Evolutionary conservation across 805 yeast species (phyloP).

Genomic region (Allodekkera sacchari): DNA sequence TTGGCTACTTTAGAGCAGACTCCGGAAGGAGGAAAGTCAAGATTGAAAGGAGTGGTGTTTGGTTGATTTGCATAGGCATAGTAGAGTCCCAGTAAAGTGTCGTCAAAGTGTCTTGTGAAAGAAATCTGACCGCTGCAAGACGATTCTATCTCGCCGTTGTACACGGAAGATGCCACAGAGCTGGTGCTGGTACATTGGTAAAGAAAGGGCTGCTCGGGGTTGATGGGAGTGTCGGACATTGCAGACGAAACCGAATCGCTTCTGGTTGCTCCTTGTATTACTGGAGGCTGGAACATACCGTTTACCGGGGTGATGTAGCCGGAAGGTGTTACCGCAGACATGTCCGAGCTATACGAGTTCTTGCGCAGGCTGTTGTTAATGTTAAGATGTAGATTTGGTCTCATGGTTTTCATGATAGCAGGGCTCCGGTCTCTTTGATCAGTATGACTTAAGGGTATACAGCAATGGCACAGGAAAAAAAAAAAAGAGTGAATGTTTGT

Average conservation of each 20-base stretch:
- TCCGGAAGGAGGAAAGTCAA: constrained; percentile 59
- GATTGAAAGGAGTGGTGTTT: constrained; percentile 59
- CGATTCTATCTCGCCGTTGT: no score
- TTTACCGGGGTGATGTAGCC: constrained; percentile 2
- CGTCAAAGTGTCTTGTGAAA: constrained; percentile 35
- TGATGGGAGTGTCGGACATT: constrained; percentile 4
- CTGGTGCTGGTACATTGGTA: constrained; percentile 16
- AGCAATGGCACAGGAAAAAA: no score
- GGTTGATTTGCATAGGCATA: constrained; percentile 46
- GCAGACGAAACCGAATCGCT: constrained; percentile 14
- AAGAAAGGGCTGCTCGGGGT: constrained; percentile 3
- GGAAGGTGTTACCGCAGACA: constrained; percentile 1
- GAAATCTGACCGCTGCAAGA: no score
- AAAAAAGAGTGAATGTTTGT: no score
- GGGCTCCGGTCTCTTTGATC: no score
- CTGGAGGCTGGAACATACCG: constrained; percentile 1
- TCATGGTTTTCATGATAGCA: constrained; percentile 20
- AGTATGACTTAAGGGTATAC: no score
- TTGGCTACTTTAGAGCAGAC: constrained; percentile 53
- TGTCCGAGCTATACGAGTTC: background rate
- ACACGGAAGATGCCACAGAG: constrained; percentile 17
- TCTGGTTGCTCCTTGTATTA: constrained; percentile 3
- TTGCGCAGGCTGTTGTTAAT: constrained; percentile 4
- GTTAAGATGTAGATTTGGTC: constrained; percentile 18
- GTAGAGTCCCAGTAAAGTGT: constrained; percentile 37